Conservation (phyloP, 495 filamentous ascomycete species). For the Lophiostoma macrostomum region DNA sequence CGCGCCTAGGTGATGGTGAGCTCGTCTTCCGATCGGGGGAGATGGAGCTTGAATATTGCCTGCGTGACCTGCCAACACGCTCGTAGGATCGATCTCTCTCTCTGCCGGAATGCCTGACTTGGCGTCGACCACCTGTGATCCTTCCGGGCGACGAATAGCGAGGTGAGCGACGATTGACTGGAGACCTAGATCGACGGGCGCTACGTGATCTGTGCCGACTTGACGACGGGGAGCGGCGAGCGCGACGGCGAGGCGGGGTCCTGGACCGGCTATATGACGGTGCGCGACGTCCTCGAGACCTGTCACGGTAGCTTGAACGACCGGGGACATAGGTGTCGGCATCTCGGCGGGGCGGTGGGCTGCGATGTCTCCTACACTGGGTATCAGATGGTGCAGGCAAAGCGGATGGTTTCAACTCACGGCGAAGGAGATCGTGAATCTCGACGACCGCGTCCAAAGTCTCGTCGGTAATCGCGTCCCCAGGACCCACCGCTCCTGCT, state of each 20-base stretch:
- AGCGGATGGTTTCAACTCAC: conserved; percentile 29
- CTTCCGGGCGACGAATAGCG: too few relatives aligned
- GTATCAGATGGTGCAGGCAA: conserved; percentile 39
- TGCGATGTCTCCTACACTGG: conserved; percentile 52
- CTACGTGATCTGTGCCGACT: too few relatives aligned
- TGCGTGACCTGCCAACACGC: conserved; percentile 27
- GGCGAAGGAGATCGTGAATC: conserved; percentile 11
- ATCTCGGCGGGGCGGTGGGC: conserved; percentile 21
- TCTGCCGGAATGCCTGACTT: conserved; percentile 8
- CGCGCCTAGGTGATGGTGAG: conserved; percentile 64
- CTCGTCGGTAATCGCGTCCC: conserved; percentile 59
- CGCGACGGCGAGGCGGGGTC: conserved; percentile 11
- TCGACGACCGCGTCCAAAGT: conserved; percentile 50
- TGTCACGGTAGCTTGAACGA: conserved; percentile 2
- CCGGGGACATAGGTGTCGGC: conserved; percentile 6
- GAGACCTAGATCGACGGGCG: conserved; percentile 7
- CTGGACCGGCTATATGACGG: conserved; percentile 25
- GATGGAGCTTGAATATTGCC: conserved; percentile 25
- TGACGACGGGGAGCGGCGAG: conserved; percentile 11
- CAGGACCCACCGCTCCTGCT: too few relatives aligned
- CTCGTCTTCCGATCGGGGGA: conserved; percentile 46
- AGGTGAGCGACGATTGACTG: not conserved
- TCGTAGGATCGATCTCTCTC: conserved; percentile 28
- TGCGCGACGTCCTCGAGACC: conserved; percentile 22
- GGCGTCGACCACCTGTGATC: not conserved